Conservation (phyloP, 2,329 filamentous ascomycete species). For the Geoglossum cookeanum region DNA sequence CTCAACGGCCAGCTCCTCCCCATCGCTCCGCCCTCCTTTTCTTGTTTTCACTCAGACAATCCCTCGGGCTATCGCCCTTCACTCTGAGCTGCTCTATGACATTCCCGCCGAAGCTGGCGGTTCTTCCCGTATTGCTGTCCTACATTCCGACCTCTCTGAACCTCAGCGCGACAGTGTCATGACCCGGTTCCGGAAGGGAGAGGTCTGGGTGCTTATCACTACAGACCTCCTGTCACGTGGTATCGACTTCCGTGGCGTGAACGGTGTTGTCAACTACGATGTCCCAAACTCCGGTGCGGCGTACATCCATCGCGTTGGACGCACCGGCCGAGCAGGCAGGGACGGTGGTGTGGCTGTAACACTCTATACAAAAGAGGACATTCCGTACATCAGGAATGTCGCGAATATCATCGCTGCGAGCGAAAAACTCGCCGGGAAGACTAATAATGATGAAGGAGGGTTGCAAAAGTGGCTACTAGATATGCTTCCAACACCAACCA, state of each 20-base stretch:
- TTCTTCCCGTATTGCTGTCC: conserved; percentile 63
- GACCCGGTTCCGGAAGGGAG: conserved; percentile 73
- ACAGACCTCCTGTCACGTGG: conserved; percentile 85
- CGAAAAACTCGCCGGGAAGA: conserved; percentile 40
- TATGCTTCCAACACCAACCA: conserved; percentile 63
- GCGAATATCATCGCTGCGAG: conserved; percentile 80
- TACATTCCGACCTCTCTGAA: conserved; percentile 74
- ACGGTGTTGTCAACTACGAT: conserved; percentile 95
- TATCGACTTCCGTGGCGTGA: conserved; percentile 86
- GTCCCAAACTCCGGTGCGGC: conserved; percentile 76
- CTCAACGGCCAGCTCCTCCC: conserved; percentile 33
- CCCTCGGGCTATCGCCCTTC: conserved; percentile 66
- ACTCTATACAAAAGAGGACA: conserved; percentile 88
- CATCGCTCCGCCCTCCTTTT: conserved; percentile 62
- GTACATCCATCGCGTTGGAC: conserved; percentile 84
- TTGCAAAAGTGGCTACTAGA: conserved; percentile 78
- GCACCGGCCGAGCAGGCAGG: conserved; percentile 74
- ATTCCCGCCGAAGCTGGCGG: conserved; percentile 79
- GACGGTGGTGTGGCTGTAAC: conserved; percentile 81
- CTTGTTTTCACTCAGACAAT: conserved; percentile 95
- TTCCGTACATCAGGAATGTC: conserved; percentile 74
- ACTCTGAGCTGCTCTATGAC: conserved; percentile 83
- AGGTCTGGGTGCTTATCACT: conserved; percentile 92
- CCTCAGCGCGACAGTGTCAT: conserved; percentile 61
- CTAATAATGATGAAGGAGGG: conserved; percentile 30